Conservation (phyloP, 495 filamentous ascomycete genomes). For the Clohesyomyces aquaticus region DNA sequence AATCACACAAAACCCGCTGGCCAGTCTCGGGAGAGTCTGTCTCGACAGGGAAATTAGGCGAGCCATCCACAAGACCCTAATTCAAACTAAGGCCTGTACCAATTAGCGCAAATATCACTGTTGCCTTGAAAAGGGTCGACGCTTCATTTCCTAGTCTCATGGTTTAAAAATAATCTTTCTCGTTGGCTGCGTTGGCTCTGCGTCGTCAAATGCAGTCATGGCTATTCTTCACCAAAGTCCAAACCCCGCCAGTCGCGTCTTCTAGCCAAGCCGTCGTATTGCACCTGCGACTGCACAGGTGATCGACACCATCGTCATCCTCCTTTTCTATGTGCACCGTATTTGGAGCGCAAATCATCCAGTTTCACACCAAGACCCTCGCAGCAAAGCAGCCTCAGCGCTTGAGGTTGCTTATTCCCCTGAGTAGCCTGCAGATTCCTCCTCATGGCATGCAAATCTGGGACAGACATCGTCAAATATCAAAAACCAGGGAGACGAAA, state of each 20-base stretch:
- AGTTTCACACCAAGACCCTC: constrained; percentile 1
- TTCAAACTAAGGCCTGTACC: background rate
- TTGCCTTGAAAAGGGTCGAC: background rate
- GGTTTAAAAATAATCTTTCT: background rate
- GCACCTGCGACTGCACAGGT: constrained; percentile 19
- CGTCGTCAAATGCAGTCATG: too few relatives aligned
- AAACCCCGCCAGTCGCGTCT: too few relatives aligned
- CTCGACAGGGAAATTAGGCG: constrained; percentile 9
- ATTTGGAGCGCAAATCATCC: background rate
- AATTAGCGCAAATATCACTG: background rate
- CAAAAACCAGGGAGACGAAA: background rate
- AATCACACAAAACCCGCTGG: too few relatives aligned
- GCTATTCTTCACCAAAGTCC: background rate
- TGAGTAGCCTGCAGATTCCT: constrained; percentile 1
- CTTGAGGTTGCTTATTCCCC: constrained; percentile 25
- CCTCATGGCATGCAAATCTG: constrained; percentile 9
- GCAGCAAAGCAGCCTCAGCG: constrained; percentile 28
- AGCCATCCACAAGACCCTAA: background rate
- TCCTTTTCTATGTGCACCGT: constrained; percentile 7
- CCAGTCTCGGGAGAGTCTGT: too few relatives aligned
- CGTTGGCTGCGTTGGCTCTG: background rate
- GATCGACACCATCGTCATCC: constrained; percentile 23
- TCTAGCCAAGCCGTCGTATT: background rate
- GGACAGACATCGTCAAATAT: constrained; percentile 3
- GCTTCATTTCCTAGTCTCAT: background rate